Base-by-base conservation (phyloP, 108 stramenopile species). In the Cyclotella choctawhatcheeana region DNA sequence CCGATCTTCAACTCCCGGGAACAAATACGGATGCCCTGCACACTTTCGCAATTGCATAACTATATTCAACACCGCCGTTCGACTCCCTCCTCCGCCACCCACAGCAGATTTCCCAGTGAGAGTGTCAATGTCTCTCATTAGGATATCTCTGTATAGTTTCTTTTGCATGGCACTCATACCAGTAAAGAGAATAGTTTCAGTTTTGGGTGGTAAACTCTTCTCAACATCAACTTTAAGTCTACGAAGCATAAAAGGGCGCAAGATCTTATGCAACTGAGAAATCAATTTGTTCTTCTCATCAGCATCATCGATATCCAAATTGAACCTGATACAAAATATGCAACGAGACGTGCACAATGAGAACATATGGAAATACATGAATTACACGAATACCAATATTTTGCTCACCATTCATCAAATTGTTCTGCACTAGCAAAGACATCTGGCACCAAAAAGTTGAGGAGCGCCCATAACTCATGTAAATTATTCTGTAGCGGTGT, bases 1-100 rank as follows among this genome's bases (percentile, higher is more conserved):
- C 50, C 94, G 79, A 68, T 97, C 97, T 78, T 99, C 97, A 32
- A 96, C 91, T 18, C 96, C 96, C 27, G 94, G 92, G 60, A 99
- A 99, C 16, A 99, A 83, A 76, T 99, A 99, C 0, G 99, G 99
- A 74, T 99, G 99, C 58, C 95, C 96, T 84, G 97, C 97, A 79
- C 96, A 97, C 83, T 99, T 99, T 22, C 99, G 91, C 12, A 99
- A 85, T 82, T 99, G 99, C 98, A 99, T 99, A 40, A 99, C 94
- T 65, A 99, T 93, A 52, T 97, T 94, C 51, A 93, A 73, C 34
- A 97, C 76, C 8, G 92, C 88, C 0, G 94, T 93, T 12, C 65
- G 65, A 17, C 47, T 50, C 20, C 65, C 65, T 10, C 50, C 47
- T 2, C 65, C 65, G 10, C 65, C 51, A 4, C 56, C 56, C 48